Conservation (phyloP, 805 yeast species). For the Scheffersomyces amazonensis region DNA sequence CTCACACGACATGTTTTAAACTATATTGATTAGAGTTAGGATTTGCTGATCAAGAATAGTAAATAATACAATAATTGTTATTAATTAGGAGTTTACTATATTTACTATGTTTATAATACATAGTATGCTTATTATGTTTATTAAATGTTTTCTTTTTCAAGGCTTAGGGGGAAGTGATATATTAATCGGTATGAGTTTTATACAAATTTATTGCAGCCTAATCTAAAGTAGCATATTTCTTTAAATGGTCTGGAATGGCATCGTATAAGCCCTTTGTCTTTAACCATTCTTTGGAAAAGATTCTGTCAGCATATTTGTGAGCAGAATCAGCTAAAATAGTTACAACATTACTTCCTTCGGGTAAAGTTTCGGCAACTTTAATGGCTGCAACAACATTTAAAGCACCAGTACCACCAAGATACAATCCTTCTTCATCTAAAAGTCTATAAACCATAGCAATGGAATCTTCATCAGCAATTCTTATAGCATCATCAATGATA, state of each 20-base stretch:
- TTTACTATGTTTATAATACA: no score
- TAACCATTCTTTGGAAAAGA: conserved; percentile 78
- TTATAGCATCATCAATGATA: conserved; percentile 74
- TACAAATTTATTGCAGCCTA: no score
- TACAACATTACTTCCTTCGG: conserved; percentile 78
- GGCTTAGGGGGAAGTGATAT: no score
- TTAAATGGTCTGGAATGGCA: conserved; percentile 66
- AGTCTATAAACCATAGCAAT: conserved; percentile 81
- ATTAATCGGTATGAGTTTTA: no score
- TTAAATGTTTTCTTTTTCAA: no score
- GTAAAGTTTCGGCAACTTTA: conserved; percentile 69
- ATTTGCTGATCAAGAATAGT: no score
- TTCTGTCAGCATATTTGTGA: conserved; percentile 79
- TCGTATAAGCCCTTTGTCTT: conserved; percentile 62
- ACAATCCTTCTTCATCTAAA: conserved; percentile 86
- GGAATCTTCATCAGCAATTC: conserved; percentile 74
- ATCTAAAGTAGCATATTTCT: conserved; percentile 56
- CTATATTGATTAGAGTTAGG: no score
- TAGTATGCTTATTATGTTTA: no score
- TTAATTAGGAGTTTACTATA: no score
- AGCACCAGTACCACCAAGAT: conserved; percentile 87
- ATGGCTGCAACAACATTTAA: conserved; percentile 88
- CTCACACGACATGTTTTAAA: conserved; percentile 1
- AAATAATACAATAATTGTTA: no score
- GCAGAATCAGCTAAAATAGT: conserved; percentile 91